Base-by-base conservation (phyloP, 371 early-diverging fungal species). In the Saksenaea oblongispora region DNA sequence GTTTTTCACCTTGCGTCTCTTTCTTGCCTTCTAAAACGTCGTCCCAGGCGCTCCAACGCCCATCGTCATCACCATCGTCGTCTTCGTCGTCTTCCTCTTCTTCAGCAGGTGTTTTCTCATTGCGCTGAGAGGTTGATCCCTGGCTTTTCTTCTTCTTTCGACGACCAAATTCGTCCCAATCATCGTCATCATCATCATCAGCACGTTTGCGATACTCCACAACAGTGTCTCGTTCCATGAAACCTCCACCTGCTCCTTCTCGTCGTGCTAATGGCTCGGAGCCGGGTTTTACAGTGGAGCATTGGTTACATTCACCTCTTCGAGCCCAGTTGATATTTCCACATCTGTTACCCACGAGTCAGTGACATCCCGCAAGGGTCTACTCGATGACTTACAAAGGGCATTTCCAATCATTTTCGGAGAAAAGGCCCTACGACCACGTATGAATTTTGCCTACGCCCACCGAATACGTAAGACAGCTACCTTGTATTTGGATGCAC, bases 261-360 rank as follows among this genome's bases (percentile, higher is more conserved):
- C 74, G 67, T n/a, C 65, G 64, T 15, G 63, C 67, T 55, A 61
- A 36, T 5, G 56, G 41, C 51, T 69, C 67, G 11, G 62, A 54
- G 35, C 74, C 74, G 7, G 74, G 74, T 36, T 70, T 67, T 26
- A 70, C 44, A 5, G 67, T 67, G 39, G 66, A 65, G 28, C 74
- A 73, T 42, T 69, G 70, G 53, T 73, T 73, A 51, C 74, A 73
- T 56, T 62, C 62, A 5, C 34, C 34, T 18, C 74, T 67, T 28
- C 69, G 56, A 15, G 74, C 70, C 74, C 74, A 73, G 61, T 73
- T 73, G 17, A 73, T 73, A 51, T 73, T 73, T 15, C 70, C 65
- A 47, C 74, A 73, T 41, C 74, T 73, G 17, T 24, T 39, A 15
- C 14, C 15, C 27, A 56, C 27, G 28, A 17, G 31, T 11, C 34